phyloP scores from a whole-genome alignment of 2,329 filamentous ascomycete genomes.

The Ophiostoma populinum region DNA sequence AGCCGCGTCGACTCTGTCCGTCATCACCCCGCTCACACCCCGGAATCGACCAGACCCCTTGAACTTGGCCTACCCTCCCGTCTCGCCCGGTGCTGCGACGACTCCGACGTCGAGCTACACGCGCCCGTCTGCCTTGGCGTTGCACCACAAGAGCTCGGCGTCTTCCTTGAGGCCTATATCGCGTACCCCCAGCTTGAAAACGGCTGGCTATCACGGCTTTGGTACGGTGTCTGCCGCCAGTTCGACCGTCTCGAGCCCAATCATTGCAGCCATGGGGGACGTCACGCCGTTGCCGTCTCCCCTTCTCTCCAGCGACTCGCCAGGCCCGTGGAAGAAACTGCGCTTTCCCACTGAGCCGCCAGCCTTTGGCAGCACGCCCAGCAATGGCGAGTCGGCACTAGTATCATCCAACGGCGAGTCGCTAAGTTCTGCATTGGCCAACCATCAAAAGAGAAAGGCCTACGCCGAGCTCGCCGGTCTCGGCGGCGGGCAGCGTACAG shows the following conservation, averaged over 20 bases:
- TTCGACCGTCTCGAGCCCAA: conserved; percentile 54
- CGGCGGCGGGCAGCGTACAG: conserved; percentile 8
- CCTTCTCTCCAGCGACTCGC: conserved; percentile 45
- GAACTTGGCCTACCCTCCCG: conserved; percentile 2
- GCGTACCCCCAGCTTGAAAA: conserved; percentile 44
- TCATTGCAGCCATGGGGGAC: conserved; percentile 59
- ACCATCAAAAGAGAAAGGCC: conserved; percentile 38
- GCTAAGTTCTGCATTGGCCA: conserved; percentile 29
- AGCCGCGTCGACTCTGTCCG: conserved; percentile 5
- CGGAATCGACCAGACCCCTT: conserved; percentile 3
- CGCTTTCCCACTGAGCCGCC: conserved; percentile 28
- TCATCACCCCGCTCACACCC: conserved; percentile 9
- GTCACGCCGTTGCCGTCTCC: conserved; percentile 67
- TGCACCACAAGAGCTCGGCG: conserved; percentile 24
- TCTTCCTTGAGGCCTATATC: conserved; percentile 34
- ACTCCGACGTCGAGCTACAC: conserved; percentile 10
- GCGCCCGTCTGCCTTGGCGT: conserved; percentile 13
- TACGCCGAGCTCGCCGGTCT: conserved; percentile 30
- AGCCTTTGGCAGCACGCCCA: conserved; percentile 19
- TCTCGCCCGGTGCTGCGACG: conserved; percentile 1
- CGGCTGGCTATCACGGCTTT: conserved; percentile 28
- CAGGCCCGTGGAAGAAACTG: conserved; percentile 47
- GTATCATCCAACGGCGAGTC: conserved; percentile 34
- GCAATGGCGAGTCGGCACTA: conserved; percentile 25
- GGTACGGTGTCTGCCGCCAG: conserved; percentile 38